Conservation (phyloP, 2,329 filamentous ascomycete species). For the Chaetomiaceae sp. region DNA sequence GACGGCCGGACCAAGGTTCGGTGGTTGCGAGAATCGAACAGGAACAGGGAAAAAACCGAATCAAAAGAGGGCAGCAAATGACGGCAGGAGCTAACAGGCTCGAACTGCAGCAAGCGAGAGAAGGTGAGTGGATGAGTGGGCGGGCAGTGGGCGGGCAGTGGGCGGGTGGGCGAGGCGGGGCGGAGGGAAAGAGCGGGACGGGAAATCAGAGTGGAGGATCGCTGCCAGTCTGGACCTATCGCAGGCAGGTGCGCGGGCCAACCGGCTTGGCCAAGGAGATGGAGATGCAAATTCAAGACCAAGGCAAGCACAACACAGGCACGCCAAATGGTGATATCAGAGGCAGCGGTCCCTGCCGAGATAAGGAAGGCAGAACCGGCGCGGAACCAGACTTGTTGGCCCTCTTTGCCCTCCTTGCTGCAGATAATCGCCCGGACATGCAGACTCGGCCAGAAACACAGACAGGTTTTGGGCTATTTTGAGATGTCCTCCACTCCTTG, state of each 20-base stretch:
- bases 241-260: too few species aligned
- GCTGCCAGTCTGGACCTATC: conserved; percentile 13
- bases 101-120: neutral
- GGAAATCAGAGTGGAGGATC: conserved; percentile 14
- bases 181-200: conserved; percentile 4
- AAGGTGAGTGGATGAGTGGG: too few species aligned
- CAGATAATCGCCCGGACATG: too few species aligned
- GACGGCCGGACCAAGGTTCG: neutral
- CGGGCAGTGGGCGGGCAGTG: neutral
- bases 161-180: neutral
- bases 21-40: conserved; percentile 9
- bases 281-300: conserved; percentile 17
- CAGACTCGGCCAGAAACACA: too few species aligned
- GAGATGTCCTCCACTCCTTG: too few species aligned
- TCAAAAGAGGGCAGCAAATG: conserved; percentile 2
- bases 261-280: conserved; percentile 1
- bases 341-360: neutral
- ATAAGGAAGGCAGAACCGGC: too few species aligned
- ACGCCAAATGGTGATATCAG: conserved; percentile 10
- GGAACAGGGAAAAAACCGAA: conserved; percentile 8
- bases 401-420: too few species aligned
- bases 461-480: too few species aligned
- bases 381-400: too few species aligned
- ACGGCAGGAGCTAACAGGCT: conserved; percentile 2
- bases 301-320: conserved; percentile 8